Percentiles rank a stretch among this genome's conserved stretches.
These are phyloP conservation scores for Ganoderma lingzhi DNA, from an alignment of 1,284 basidiomycete species.

Conservation along the genomic window DNA sequence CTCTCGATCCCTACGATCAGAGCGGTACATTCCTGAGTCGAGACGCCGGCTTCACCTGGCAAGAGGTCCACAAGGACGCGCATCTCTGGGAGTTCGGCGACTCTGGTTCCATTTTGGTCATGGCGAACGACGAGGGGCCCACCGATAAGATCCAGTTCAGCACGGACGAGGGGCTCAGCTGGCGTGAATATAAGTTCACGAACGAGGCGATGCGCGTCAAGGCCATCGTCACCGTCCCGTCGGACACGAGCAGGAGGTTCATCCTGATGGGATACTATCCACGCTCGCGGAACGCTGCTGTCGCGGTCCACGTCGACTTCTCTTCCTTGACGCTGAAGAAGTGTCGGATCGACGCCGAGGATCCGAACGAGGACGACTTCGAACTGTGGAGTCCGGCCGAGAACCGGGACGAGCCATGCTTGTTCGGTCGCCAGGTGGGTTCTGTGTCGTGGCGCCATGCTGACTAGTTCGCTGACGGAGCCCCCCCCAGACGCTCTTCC, in stretches of 20 bases:
- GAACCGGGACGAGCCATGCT: constrained; percentile 76
- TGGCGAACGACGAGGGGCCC: constrained; percentile 95
- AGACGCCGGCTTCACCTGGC: constrained; percentile 97
- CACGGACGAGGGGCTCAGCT: constrained; percentile 86
- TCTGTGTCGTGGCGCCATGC: neutral
- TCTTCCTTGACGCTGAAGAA: constrained; percentile 74
- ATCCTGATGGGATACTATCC: constrained; percentile 82
- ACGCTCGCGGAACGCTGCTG: constrained; percentile 55
- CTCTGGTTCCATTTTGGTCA: constrained; percentile 91
- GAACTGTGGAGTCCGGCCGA: constrained; percentile 95
- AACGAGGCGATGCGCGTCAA: constrained; percentile 80
- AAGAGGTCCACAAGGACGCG: constrained; percentile 98
- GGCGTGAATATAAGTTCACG: constrained; percentile 89
- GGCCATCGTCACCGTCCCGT: constrained; percentile 88
- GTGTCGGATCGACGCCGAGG: constrained; percentile 78
- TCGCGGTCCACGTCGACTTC: constrained; percentile 93
- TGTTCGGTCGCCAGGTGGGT: constrained; percentile 87
- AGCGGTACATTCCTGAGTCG: constrained; percentile 97
- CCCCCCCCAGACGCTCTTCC: constrained; percentile 76
- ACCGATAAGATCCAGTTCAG: constrained; percentile 92
- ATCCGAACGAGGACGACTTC: constrained; percentile 89
- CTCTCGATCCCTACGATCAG: constrained; percentile 83
- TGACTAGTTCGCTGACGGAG: constrained; percentile 7
- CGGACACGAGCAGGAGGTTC: constrained; percentile 92
- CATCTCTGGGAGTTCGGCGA: constrained; percentile 99